Conservation (phyloP, 768 basidiomycete species). For the Phanerochaete sordida region DNA sequence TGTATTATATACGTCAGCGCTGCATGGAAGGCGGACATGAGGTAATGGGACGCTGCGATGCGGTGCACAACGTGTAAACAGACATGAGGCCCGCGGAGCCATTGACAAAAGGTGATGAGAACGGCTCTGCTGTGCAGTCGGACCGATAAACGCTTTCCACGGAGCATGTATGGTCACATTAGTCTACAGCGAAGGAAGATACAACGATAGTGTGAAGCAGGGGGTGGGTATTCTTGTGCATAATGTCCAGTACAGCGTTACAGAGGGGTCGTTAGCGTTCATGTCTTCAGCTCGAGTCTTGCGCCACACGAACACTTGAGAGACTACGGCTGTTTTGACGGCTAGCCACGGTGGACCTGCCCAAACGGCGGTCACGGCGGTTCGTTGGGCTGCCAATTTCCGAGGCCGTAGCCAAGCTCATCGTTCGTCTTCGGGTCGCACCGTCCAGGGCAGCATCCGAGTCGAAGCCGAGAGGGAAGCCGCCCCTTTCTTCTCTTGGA, state of each 20-base stretch:
- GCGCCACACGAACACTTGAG: neutral
- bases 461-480: conserved; percentile 15
- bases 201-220: neutral
- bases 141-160: neutral
- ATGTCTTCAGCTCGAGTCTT: neutral
- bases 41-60: neutral
- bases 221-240: neutral
- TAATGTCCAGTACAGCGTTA: too few species aligned
- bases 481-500: conserved; percentile 40
- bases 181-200: neutral
- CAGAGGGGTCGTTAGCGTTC: too few species aligned
- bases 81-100: neutral
- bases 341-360: conserved; percentile 3
- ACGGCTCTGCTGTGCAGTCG: too few species aligned
- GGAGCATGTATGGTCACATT: neutral
- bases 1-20: neutral
- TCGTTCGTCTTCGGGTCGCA: conserved; percentile 18
- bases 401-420: conserved; percentile 22
- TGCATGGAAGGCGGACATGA: neutral
- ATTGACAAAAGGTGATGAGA: too few species aligned
- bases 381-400: conserved; percentile 7
- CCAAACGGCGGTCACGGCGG: neutral
- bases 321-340: conserved; percentile 10
- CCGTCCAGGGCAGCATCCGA: conserved; percentile 18
- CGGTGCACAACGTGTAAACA: neutral